Evolutionary conservation across 257 asterid genomes (phyloP).

Genomic region (Gentiana straminea): DNA sequence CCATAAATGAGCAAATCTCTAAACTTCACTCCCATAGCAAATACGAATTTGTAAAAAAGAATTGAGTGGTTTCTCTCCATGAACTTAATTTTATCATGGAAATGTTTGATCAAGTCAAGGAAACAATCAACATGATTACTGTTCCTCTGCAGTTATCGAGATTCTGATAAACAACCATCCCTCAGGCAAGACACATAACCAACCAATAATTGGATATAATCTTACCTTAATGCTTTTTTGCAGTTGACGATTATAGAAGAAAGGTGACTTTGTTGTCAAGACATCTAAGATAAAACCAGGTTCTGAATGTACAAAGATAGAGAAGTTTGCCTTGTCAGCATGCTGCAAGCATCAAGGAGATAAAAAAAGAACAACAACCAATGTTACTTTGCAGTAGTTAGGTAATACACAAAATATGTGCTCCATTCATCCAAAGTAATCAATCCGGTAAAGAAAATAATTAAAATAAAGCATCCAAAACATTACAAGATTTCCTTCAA

Average conservation of each 20-base stretch:
- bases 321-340: slow-evolving; percentile 46
- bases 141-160: too few species aligned
- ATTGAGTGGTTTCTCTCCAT: too few species aligned
- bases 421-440: neutral
- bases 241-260: slow-evolving; percentile 60
- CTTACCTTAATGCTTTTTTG: slow-evolving; percentile 63
- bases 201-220: slow-evolving; percentile 3
- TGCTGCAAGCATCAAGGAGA: slow-evolving; percentile 36
- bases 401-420: neutral
- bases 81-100: too few species aligned
- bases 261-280: slow-evolving; percentile 50
- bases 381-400: neutral
- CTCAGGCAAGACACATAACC: neutral
- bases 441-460: neutral
- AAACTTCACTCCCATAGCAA: too few species aligned
- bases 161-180: too few species aligned
- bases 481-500: too few species aligned
- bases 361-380: neutral
- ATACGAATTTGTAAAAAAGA: too few species aligned
- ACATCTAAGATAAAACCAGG: slow-evolving; percentile 84
- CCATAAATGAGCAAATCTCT: too few species aligned
- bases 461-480: neutral
- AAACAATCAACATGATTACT: too few species aligned
- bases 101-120: too few species aligned
- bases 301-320: slow-evolving; percentile 68